These are phyloP conservation scores for Calonectria henricotiae DNA, from an alignment of 2,329 filamentous ascomycete genomes.

Conservation along the genomic window DNA sequence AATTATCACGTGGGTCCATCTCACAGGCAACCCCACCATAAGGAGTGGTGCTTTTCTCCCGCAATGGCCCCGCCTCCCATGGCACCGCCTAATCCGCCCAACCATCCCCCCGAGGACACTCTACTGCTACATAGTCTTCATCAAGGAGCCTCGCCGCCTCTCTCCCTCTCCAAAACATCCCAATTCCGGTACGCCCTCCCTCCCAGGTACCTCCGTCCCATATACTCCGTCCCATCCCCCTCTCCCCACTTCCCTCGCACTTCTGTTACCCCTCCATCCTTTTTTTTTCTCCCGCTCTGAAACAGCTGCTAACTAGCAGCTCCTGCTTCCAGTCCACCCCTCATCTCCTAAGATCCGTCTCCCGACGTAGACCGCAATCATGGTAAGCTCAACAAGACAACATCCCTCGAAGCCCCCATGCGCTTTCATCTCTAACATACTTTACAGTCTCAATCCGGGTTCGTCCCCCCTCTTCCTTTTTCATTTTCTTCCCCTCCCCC, in stretches of 20 bases:
- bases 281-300: not conserved
- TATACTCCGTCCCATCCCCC: not conserved
- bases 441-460: conserved; percentile 79
- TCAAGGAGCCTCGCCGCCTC: conserved; percentile 46
- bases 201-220: conserved; percentile 4
- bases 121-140: conserved; percentile 35
- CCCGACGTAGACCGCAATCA: conserved; percentile 58
- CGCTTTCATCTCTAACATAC: conserved; percentile 42
- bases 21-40: conserved; percentile 56
- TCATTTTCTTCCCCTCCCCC: conserved; percentile 28
- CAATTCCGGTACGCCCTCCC: conserved; percentile 42
- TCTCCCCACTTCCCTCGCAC: not conserved
- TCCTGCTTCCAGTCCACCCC: conserved; percentile 49
- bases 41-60: conserved; percentile 56
- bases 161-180: conserved; percentile 30
- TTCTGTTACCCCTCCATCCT: conserved; percentile 16
- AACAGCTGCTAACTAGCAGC: conserved; percentile 50
- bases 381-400: conserved; percentile 58
- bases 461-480: conserved; percentile 52
- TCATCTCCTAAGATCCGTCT: conserved; percentile 52
- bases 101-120: conserved; percentile 46
- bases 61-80: conserved; percentile 51
- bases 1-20: conserved; percentile 56
- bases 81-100: conserved; percentile 38
- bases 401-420: conserved; percentile 23